phyloP scores from a whole-genome alignment of 352 stramenopile genomes.

The Aphanomyces astaci region DNA sequence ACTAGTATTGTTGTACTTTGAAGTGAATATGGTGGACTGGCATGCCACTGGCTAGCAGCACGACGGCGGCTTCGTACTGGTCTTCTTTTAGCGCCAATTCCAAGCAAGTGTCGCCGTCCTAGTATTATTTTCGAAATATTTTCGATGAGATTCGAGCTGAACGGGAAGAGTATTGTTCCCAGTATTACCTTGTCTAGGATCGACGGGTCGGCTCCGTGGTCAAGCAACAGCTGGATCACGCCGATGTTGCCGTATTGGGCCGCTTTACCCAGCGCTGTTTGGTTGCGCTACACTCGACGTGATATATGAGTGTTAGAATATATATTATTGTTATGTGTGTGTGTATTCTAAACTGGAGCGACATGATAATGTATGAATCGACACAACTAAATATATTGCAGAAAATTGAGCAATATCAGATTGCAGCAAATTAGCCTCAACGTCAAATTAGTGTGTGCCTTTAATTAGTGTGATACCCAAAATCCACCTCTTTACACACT shows the following conservation, averaged over 20 bases:
- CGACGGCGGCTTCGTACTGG: background rate
- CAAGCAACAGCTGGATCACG: background rate
- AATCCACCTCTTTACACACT: too few relatives aligned
- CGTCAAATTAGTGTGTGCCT: too few relatives aligned
- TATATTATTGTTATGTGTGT: too few relatives aligned
- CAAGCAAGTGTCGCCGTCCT: constrained; percentile 5
- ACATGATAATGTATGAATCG: too few relatives aligned
- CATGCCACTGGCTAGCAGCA: background rate
- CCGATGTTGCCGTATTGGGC: background rate
- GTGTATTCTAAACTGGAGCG: background rate
- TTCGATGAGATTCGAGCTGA: too few relatives aligned
- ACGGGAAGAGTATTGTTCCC: too few relatives aligned
- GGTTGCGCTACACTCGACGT: background rate
- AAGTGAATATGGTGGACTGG: background rate
- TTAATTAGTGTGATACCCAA: too few relatives aligned
- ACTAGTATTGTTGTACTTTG: background rate
- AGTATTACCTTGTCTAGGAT: constrained; percentile 6
- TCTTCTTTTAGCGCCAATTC: background rate
- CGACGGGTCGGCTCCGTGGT: background rate
- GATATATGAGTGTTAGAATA: too few relatives aligned
- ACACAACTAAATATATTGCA: too few relatives aligned
- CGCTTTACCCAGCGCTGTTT: background rate
- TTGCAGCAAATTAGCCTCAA: too few relatives aligned
- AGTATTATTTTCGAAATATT: too few relatives aligned
- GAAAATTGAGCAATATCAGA: too few relatives aligned